A percentile compares a stretch with the other conserved stretches of the same genome.
Evolutionary conservation across 169 alveolate species (phyloP).

Genomic region (Plasmodium cynomolgi): DNA sequence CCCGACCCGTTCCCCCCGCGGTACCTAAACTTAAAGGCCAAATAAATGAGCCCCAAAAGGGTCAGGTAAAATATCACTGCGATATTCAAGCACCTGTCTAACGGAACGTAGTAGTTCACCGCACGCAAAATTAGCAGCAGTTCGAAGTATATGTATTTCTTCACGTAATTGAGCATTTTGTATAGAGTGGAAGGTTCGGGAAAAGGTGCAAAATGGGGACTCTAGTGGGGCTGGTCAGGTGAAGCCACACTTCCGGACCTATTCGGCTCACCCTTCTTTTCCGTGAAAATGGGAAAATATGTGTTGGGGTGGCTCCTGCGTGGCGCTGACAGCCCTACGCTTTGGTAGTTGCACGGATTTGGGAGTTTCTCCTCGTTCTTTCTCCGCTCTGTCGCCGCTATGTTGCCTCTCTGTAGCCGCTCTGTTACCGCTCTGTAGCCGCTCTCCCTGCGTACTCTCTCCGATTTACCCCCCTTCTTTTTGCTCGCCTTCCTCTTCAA

Average conservation of each 20-base stretch:
- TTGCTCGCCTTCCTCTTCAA: neutral
- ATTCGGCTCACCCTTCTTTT: neutral
- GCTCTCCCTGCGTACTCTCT: neutral
- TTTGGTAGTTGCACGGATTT: neutral
- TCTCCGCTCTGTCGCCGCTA: neutral
- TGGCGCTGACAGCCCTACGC: neutral
- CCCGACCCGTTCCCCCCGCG: neutral
- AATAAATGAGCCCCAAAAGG: conserved; percentile 31
- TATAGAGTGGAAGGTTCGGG: neutral
- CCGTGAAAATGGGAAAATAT: neutral
- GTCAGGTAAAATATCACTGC: conserved; percentile 29
- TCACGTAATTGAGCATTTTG: conserved; percentile 27
- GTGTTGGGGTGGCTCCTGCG: neutral
- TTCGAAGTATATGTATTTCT: conserved; percentile 48
- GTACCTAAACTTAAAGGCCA: conserved; percentile 46
- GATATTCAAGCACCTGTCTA: conserved; percentile 14
- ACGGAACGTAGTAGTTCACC: conserved; percentile 15
- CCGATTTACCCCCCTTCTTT: neutral
- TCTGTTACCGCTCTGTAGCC: neutral
- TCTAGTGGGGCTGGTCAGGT: neutral
- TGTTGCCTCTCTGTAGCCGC: neutral
- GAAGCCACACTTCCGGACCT: neutral
- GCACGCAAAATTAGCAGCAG: conserved; percentile 14
- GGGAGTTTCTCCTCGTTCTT: neutral
- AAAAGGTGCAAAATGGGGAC: neutral